These are phyloP conservation scores for Aspergillus texensis DNA, from an alignment of 2,329 filamentous ascomycete genomes.

Conservation along the genomic window DNA sequence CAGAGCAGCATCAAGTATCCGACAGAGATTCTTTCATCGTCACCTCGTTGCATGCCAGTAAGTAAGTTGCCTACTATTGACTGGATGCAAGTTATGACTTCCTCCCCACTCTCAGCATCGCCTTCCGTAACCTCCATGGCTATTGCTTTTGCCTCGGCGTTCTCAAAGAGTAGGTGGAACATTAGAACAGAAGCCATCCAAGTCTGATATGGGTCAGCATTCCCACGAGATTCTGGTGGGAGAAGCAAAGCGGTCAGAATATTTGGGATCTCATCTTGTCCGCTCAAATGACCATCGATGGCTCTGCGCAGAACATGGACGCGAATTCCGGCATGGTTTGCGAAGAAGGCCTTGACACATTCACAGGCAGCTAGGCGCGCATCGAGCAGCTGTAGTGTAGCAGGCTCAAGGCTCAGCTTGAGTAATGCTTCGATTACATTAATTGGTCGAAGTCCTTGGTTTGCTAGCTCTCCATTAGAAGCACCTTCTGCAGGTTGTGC, in stretches of 20 bases:
- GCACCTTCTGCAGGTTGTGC: constrained; percentile 24
- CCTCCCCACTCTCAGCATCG: constrained; percentile 84
- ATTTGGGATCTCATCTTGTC: constrained; percentile 81
- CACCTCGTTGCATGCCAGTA: constrained; percentile 71
- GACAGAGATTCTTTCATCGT: constrained; percentile 77
- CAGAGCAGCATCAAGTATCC: constrained; percentile 89
- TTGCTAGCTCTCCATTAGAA: constrained; percentile 38
- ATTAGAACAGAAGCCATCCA: constrained; percentile 90
- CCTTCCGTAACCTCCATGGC: constrained; percentile 86
- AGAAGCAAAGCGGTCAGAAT: constrained; percentile 80
- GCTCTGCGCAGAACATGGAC: constrained; percentile 85
- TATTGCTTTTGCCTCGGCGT: constrained; percentile 74
- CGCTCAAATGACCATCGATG: constrained; percentile 80
- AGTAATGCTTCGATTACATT: constrained; percentile 94
- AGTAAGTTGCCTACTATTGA: constrained; percentile 84
- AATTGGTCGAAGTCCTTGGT: constrained; percentile 62
- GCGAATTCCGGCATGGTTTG: constrained; percentile 76
- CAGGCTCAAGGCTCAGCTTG: constrained; percentile 74
- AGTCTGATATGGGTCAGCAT: constrained; percentile 78
- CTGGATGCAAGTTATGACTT: constrained; percentile 93
- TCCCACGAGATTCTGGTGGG: constrained; percentile 62
- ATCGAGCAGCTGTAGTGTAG: constrained; percentile 70
- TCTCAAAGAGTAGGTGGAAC: constrained; percentile 82
- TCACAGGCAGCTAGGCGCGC: constrained; percentile 82
- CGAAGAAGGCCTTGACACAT: constrained; percentile 91